Base-by-base conservation (phyloP, 2,329 filamentous ascomycete genomes). In the Fusarium sp. region DNA sequence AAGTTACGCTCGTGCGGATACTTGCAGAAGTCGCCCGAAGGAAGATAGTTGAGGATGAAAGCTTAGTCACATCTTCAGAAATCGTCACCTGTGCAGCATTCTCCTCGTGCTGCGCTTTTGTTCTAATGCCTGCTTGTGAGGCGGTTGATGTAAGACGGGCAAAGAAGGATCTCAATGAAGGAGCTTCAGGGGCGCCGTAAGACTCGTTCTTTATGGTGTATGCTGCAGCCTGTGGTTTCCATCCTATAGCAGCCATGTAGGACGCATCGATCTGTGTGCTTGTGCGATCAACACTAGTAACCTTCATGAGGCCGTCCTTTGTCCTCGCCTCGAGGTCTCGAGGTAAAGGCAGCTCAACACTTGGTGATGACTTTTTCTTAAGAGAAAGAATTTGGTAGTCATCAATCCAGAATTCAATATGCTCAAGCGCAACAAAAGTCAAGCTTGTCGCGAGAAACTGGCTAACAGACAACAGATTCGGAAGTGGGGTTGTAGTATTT, bases 401-500 rank as follows among this genome's bases (percentile, higher is more conserved):
- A 77, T 99, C 95, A 57, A 99, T 88, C 87, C 91, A 95, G 64
- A 99, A 89, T 77, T 98, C 95, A 67, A 99, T 93, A 60, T 88
- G 88, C 77, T 97, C 88, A 27, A 99, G 85, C 1, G 94, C 92
- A 64, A 99, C 95, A 83, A 99, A 99, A 0, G 96, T 98, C 80
- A 99, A 84, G 83, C 95, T 98, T 10, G 95, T 98, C 7, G 95
- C 93, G 52, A 99, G 84, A 74, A 99, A 99, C 80, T 98, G 95
- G 77, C 93, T 92, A 58, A 99, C 87, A 3, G 93, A 94, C 30
- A 97, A 85, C 12, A 99, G 84, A 67, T 94, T 93, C 6, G 97
- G 96, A 52, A 98, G 83, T 3, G 95, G 93, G 1, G 94, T 95
- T 1, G 93, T 95, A 33, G 89, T 89, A 79, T 97, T 98, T 77